Conservation (phyloP, 257 asterid species). For the Nicotiana attenuata region DNA sequence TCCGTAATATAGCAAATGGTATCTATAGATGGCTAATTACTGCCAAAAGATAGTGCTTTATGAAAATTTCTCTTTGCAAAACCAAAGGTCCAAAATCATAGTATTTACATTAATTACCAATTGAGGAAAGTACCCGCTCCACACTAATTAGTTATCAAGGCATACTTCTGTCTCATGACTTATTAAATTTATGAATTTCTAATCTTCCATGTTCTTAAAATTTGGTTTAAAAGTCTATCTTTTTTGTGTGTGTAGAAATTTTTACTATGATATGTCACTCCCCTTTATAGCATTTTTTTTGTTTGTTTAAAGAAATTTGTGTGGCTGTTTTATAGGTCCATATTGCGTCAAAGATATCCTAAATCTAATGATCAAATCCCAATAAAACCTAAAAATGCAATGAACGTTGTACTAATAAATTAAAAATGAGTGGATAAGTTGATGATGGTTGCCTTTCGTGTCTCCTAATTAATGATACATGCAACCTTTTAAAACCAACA, state of each 20-base stretch:
- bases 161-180: background rate
- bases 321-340: background rate
- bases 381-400: background rate
- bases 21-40: no score
- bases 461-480: background rate
- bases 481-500: background rate
- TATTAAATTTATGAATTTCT: background rate
- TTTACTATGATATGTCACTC: background rate
- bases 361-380: background rate
- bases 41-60: no score
- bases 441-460: slow-evolving; percentile 2
- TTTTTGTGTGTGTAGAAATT: no score
- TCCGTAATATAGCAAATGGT: no score
- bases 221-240: background rate
- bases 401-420: background rate
- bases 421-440: background rate
- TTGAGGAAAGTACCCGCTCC: background rate
- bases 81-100: background rate
- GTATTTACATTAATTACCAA: background rate
- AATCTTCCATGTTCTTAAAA: background rate
- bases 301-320: background rate
- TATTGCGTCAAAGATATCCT: background rate
- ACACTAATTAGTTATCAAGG: background rate
- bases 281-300: background rate
- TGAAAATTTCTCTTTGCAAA: no score